These are phyloP conservation scores for Phialophora tarda DNA, from an alignment of 2,329 filamentous ascomycete species.

Conservation along the genomic window DNA sequence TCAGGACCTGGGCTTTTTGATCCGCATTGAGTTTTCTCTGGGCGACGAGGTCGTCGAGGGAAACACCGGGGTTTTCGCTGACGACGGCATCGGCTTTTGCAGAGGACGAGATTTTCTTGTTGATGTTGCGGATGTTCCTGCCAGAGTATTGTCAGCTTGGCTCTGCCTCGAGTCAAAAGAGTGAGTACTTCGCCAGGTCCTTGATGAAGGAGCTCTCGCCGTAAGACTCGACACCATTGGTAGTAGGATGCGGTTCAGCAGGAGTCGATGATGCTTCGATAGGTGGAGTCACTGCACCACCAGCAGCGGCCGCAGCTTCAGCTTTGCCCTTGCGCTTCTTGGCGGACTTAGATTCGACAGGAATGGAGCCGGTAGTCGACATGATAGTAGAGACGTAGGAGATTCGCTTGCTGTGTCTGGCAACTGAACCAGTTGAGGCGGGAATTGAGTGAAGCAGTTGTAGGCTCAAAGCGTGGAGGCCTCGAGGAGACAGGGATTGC, in stretches of 20 bases:
- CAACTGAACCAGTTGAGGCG: neutral
- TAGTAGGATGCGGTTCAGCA: slow-evolving; percentile 49
- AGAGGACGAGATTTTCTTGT: slow-evolving; percentile 82
- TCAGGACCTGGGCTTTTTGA: slow-evolving; percentile 67
- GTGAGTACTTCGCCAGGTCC: slow-evolving; percentile 80
- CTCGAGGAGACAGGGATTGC: neutral
- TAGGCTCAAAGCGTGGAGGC: neutral
- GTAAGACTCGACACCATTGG: slow-evolving; percentile 64
- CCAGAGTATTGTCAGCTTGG: slow-evolving; percentile 21
- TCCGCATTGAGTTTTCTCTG: slow-evolving; percentile 69
- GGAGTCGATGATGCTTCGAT: slow-evolving; percentile 43
- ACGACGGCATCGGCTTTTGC: slow-evolving; percentile 66
- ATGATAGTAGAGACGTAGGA: slow-evolving; percentile 16
- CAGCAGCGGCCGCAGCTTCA: slow-evolving; percentile 60
- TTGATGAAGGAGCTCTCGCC: slow-evolving; percentile 80
- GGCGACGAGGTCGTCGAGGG: slow-evolving; percentile 67
- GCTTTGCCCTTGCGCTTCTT: slow-evolving; percentile 65
- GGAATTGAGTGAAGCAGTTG: slow-evolving; percentile 2
- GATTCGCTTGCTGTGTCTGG: slow-evolving; percentile 3
- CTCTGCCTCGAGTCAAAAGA: slow-evolving; percentile 26
- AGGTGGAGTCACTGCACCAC: slow-evolving; percentile 51
- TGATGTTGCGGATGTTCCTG: slow-evolving; percentile 87
- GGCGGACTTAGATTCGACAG: slow-evolving; percentile 65
- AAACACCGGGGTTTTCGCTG: slow-evolving; percentile 63
- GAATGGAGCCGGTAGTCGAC: slow-evolving; percentile 31